Evolutionary conservation across 2,329 filamentous ascomycete species (phyloP), one percentile per base, ranked within the genome.

Genomic region (Monosporascus sp.): DNA sequence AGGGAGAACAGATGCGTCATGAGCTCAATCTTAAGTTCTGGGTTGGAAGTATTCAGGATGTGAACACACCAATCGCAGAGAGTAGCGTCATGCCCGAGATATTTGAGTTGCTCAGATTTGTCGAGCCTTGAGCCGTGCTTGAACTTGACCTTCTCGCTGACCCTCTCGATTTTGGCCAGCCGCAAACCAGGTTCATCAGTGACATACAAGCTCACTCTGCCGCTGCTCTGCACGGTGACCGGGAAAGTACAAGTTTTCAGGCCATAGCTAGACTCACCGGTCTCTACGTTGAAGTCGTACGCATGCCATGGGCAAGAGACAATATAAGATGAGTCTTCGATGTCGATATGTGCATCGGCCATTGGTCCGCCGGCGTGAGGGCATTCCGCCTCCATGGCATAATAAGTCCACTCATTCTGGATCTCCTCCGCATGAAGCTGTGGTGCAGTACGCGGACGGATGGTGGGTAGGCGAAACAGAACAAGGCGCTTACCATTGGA

Each of bases 281-380:
- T 76, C 61, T 76, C 73, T 53, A 76, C 72, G 52, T 76, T 76
- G 56, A 77, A 77, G 58, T 77, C 74, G 58, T 77, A 77, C 2
- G 74, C 74, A 60, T 77, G 74, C 74, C 74, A 77, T 16, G 74
- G 74, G 55, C 74, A 77, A 2, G 74, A 75, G 19, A 69, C 73
- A 24, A 77, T 62, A 55, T 77, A 77, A 1, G 72, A 72, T 0
- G 74, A 76, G 54, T 77, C 74, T 54, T 77, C 74, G 51, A 77
- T 77, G 51, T 77, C 74, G 24, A 77, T 68, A 7, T 70, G 67
- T 1, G 74, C 73, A 19, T 76, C 73, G 6, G 68, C 63, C 73
- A 77, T 75, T 0, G 74, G 74, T 0, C 74, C 74, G 8, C 74
- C 74, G 0, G 74, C 73, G 55, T 76, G 74, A 2, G 74, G 74